These are phyloP conservation scores for Scenedesmus sp. DNA, from an alignment of 163 green algal species.

Conservation along the genomic window DNA sequence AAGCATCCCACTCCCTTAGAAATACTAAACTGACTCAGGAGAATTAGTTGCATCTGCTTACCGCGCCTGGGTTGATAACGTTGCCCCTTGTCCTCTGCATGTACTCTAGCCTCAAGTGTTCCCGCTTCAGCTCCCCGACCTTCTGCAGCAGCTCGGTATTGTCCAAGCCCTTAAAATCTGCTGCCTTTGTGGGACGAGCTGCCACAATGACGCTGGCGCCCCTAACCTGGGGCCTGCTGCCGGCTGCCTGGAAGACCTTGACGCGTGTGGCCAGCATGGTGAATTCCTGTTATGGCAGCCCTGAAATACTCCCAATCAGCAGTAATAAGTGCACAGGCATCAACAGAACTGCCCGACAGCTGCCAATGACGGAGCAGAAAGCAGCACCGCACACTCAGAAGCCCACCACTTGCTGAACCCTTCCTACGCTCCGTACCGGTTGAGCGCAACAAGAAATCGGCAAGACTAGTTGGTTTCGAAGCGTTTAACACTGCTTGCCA, in stretches of 20 bases:
- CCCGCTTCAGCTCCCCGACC: constrained; percentile 54
- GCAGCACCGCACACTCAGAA: constrained; percentile 8
- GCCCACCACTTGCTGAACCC: not conserved
- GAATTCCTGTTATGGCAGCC: not conserved
- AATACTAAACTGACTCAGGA: too few relatives aligned
- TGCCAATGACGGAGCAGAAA: not conserved
- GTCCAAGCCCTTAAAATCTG: constrained; percentile 57
- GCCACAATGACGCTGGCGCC: constrained; percentile 47
- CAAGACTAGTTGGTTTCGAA: not conserved
- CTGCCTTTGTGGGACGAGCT: constrained; percentile 51
- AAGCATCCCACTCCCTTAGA: not conserved
- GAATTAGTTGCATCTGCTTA: not conserved
- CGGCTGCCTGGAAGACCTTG: constrained; percentile 34
- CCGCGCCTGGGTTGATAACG: constrained; percentile 47
- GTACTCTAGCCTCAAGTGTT: constrained; percentile 58
- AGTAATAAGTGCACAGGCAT: not conserved
- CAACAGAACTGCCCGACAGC: not conserved
- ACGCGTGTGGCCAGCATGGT: constrained; percentile 44
- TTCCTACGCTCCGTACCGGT: not conserved
- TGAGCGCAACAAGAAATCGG: not conserved
- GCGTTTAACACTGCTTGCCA: not conserved
- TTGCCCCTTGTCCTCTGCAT: constrained; percentile 60
- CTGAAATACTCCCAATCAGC: not conserved
- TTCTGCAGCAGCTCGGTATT: constrained; percentile 60
- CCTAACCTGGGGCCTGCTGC: constrained; percentile 12